phyloP scores from a whole-genome alignment of 2,329 filamentous ascomycete genomes.

The Paraphaeosphaeria minitans region DNA sequence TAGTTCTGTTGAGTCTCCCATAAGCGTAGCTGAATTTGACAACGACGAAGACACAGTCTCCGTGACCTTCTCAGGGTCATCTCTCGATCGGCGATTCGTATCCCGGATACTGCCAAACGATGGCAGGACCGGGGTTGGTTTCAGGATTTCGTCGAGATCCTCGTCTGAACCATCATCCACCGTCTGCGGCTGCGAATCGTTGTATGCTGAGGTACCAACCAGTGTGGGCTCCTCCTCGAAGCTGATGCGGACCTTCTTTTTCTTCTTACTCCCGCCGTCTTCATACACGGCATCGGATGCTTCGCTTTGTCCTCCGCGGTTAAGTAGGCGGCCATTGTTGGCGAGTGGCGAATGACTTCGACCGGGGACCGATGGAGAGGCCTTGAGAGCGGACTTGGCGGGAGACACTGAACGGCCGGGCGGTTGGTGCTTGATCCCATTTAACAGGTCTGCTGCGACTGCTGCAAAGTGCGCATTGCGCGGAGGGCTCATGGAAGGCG shows the following conservation, averaged over 20 bases:
- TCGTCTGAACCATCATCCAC: slow-evolving; percentile 61
- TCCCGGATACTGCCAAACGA: slow-evolving; percentile 76
- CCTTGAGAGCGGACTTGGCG: slow-evolving; percentile 77
- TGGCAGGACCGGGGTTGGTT: slow-evolving; percentile 73
- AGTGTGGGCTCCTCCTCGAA: slow-evolving; percentile 73
- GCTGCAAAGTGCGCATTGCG: slow-evolving; percentile 71
- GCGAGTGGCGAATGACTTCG: slow-evolving; percentile 52
- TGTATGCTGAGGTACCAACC: slow-evolving; percentile 53
- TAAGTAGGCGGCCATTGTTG: slow-evolving; percentile 56
- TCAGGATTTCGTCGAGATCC: slow-evolving; percentile 69
- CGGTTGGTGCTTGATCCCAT: slow-evolving; percentile 69
- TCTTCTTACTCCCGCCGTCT: slow-evolving; percentile 40
- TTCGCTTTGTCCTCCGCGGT: slow-evolving; percentile 57
- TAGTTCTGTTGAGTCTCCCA: slow-evolving; percentile 51
- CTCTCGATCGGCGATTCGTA: slow-evolving; percentile 57
- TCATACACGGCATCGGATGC: slow-evolving; percentile 62
- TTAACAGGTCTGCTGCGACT: slow-evolving; percentile 56
- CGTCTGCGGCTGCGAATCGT: slow-evolving; percentile 36
- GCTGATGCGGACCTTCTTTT: slow-evolving; percentile 73
- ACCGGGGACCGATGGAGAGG: slow-evolving; percentile 60
- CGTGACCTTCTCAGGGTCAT: slow-evolving; percentile 59
- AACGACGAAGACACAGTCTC: slow-evolving; percentile 49
- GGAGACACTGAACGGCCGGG: slow-evolving; percentile 74
- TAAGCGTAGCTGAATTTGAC: slow-evolving; percentile 38
- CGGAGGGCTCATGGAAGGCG: slow-evolving; percentile 63